phyloP scores from a whole-genome alignment of 1,284 basidiomycete genomes.

The Pisolithus thermaeus region DNA sequence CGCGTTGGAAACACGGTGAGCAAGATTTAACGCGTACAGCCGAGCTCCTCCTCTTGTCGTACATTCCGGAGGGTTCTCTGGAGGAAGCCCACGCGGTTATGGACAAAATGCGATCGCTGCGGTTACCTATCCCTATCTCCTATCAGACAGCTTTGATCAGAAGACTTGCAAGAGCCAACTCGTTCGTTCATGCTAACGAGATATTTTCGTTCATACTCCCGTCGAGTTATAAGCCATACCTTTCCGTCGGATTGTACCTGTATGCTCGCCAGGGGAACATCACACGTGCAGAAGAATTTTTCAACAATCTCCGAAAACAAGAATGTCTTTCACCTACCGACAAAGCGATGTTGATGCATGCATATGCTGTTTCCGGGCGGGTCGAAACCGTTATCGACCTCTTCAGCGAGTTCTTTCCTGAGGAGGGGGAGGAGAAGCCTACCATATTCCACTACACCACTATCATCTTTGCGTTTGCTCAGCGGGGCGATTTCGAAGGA shows the following conservation, averaged over 20 bases:
- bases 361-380: conserved; percentile 44
- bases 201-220: conserved; percentile 33
- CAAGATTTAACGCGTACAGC: conserved; percentile 31
- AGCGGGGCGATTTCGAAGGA: conserved; percentile 43
- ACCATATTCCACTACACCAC: conserved; percentile 47
- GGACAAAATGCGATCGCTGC: conserved; percentile 35
- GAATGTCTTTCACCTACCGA: conserved; percentile 28
- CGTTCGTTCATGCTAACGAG: conserved; percentile 39
- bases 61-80: conserved; percentile 28
- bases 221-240: conserved; percentile 22
- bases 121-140: conserved; percentile 25
- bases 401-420: conserved; percentile 53
- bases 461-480: conserved; percentile 53
- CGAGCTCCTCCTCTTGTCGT: conserved; percentile 37
- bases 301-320: conserved; percentile 30
- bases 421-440: conserved; percentile 33
- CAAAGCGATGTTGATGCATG: conserved; percentile 46
- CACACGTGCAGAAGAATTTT: conserved; percentile 39
- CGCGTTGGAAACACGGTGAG: conserved; percentile 21
- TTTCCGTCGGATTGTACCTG: conserved; percentile 46
- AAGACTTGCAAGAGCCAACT: conserved; percentile 37
- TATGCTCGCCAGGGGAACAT: conserved; percentile 47
- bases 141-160: conserved; percentile 38
- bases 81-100: conserved; percentile 41
- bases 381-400: conserved; percentile 38